Evolutionary conservation across 208 protist genomes (phyloP).

Genomic region (Crithidia thermophila): DNA sequence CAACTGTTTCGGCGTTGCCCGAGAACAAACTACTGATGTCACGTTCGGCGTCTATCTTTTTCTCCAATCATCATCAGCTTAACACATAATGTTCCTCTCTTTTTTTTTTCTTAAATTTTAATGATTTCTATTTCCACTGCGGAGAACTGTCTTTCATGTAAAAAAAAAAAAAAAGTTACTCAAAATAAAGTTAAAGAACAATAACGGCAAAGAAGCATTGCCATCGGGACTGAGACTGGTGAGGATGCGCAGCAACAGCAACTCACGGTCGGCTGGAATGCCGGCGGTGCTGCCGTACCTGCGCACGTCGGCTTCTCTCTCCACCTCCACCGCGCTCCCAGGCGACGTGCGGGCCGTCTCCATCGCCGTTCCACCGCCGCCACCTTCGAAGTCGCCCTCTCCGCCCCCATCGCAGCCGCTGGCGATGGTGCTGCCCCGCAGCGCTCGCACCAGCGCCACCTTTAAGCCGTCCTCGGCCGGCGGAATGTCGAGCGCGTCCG

Average conservation of each 20-base stretch:
- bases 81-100: too few relatives aligned
- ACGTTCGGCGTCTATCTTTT: too few relatives aligned
- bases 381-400: not conserved
- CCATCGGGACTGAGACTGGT: too few relatives aligned
- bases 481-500: not conserved
- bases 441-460: not conserved
- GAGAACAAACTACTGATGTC: too few relatives aligned
- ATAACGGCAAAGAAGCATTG: too few relatives aligned
- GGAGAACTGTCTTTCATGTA: too few relatives aligned
- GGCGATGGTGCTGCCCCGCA: not conserved
- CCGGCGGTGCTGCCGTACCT: constrained; percentile 15
- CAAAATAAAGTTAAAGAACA: too few relatives aligned
- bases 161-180: too few relatives aligned
- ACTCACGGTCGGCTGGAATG: not conserved
- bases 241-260: constrained; percentile 2
- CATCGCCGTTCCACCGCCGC: not conserved
- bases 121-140: too few relatives aligned
- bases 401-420: not conserved
- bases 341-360: not conserved
- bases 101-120: too few relatives aligned
- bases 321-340: not conserved
- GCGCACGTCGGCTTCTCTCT: not conserved
- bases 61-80: too few relatives aligned
- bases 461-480: not conserved
- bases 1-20: too few relatives aligned